Conservation (phyloP, 495 filamentous ascomycete species). For the Talaromyces trachyspermus region DNA sequence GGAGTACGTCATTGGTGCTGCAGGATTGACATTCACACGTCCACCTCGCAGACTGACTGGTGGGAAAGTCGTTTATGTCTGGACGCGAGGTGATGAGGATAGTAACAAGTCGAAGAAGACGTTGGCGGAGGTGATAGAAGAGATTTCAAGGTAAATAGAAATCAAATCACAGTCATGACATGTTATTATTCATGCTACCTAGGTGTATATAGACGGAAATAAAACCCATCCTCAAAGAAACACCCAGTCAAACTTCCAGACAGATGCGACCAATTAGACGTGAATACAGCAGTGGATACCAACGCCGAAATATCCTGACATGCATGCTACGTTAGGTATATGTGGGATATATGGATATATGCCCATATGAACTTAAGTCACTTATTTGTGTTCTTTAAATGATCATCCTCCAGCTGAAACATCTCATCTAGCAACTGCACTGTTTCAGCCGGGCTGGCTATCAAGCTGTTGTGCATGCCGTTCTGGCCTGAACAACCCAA, state of each 20-base stretch:
- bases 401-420: slow-evolving; percentile 18
- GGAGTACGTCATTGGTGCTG: neutral
- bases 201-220: too few relatives aligned
- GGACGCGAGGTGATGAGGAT: neutral
- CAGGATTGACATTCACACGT: slow-evolving; percentile 2
- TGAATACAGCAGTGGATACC: too few relatives aligned
- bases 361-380: too few relatives aligned
- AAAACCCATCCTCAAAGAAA: too few relatives aligned
- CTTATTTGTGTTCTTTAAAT: neutral
- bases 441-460: slow-evolving; percentile 86
- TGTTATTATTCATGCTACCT: too few relatives aligned
- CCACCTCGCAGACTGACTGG: neutral
- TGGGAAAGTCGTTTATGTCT: neutral
- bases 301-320: too few relatives aligned
- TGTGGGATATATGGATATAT: too few relatives aligned
- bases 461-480: slow-evolving; percentile 72
- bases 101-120: neutral
- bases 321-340: neutral
- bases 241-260: too few relatives aligned
- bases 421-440: slow-evolving; percentile 82
- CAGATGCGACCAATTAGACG: too few relatives aligned
- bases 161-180: too few relatives aligned
- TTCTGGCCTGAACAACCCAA: slow-evolving; percentile 35
- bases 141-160: slow-evolving; percentile 2
- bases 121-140: slow-evolving; percentile 1